These are phyloP conservation scores for Aspergillus niger DNA, from an alignment of 2,329 filamentous ascomycete species.

Conservation along the genomic window DNA sequence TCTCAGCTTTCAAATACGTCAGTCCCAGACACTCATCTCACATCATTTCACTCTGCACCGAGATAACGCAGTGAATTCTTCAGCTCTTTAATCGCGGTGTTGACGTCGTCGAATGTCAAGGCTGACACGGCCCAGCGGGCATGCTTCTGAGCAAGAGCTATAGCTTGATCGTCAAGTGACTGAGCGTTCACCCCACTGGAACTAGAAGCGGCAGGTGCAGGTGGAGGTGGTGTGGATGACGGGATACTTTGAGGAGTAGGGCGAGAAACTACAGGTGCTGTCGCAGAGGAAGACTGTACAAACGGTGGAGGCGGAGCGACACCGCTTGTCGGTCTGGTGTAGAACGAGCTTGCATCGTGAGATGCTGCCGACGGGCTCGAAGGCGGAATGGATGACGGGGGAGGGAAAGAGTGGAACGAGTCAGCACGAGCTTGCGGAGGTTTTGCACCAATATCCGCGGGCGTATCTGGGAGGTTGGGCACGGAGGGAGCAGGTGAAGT, in stretches of 20 bases:
- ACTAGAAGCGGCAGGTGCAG: constrained; percentile 18
- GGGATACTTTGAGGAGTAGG: constrained; percentile 24
- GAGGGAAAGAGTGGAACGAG: constrained; percentile 45
- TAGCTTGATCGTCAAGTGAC: constrained; percentile 67
- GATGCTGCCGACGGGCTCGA: constrained; percentile 24
- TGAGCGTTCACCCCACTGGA: constrained; percentile 29
- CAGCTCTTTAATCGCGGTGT: constrained; percentile 84
- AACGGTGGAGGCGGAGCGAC: constrained; percentile 23
- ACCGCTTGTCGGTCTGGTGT: constrained; percentile 18
- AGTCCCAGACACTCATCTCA: neutral
- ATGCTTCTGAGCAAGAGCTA: constrained; percentile 86
- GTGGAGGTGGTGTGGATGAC: constrained; percentile 22
- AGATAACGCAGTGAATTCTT: constrained; percentile 70
- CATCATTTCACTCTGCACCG: constrained; percentile 58
- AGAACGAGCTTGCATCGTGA: constrained; percentile 27
- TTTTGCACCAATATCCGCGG: constrained; percentile 22
- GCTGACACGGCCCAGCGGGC: constrained; percentile 96
- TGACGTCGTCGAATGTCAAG: constrained; percentile 92
- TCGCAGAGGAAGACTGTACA: constrained; percentile 31
- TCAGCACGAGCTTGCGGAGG: constrained; percentile 24
- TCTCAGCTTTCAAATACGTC: neutral
- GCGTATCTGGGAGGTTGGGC: constrained; percentile 38
- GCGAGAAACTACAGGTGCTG: constrained; percentile 23
- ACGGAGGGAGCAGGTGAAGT: constrained; percentile 29
- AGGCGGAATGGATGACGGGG: constrained; percentile 36